Percentiles rank a stretch among this genome's conserved stretches.
Conservation (phyloP, 768 basidiomycete species). For the Neoboletus brunneissimus region DNA sequence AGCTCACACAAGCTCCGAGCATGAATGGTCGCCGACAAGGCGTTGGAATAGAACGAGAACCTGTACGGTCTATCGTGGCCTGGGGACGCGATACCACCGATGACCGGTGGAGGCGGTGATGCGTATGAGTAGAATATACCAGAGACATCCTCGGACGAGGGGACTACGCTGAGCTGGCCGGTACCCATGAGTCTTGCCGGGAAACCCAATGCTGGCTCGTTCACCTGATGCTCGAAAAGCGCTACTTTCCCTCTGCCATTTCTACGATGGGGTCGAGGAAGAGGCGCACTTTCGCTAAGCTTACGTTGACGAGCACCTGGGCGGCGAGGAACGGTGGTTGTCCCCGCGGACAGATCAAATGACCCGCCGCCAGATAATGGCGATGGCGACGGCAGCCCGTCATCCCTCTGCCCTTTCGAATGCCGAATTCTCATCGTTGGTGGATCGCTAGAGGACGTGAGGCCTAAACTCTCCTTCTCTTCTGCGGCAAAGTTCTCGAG, state of each 20-base stretch:
- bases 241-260: conserved; percentile 82
- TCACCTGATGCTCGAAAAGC: conserved; percentile 68
- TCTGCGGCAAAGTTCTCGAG: conserved; percentile 77
- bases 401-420: conserved; percentile 8
- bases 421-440: conserved; percentile 14
- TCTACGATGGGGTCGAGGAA: conserved; percentile 58
- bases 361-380: not conserved
- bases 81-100: conserved; percentile 41
- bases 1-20: conserved; percentile 90
- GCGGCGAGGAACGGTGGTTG: conserved; percentile 11
- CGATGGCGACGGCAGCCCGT: conserved; percentile 4
- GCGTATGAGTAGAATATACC: conserved; percentile 12
- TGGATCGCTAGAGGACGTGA: conserved; percentile 42
- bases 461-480: conserved; percentile 65
- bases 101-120: conserved; percentile 6
- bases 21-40: conserved; percentile 89
- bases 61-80: conserved; percentile 90
- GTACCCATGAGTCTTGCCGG: conserved; percentile 33
- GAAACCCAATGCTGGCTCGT: conserved; percentile 49
- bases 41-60: conserved; percentile 98
- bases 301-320: conserved; percentile 70
- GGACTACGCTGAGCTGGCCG: conserved; percentile 38
- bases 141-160: conserved; percentile 42
- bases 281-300: conserved; percentile 76
- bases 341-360: conserved; percentile 13